A percentile compares a stretch with the other conserved stretches of the same genome.
Evolutionary conservation across 169 alveolate genomes (phyloP).

Genomic region (Cryptosporidium ubiquitum): DNA sequence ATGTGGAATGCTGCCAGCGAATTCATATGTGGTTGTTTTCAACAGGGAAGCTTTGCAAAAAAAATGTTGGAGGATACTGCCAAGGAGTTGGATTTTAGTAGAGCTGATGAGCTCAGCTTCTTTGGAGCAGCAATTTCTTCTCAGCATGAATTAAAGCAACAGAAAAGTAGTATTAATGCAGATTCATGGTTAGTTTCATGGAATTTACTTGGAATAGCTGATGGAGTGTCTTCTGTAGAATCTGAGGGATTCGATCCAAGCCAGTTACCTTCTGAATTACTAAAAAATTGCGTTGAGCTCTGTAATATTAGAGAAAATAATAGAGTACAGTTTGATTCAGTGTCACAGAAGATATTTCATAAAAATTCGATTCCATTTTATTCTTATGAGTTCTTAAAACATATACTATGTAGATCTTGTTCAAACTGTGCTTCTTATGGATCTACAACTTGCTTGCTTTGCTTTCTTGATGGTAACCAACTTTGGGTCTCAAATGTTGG

Average conservation of each 20-base stretch:
- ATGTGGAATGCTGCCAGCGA: conserved; percentile 72
- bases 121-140: conserved; percentile 72
- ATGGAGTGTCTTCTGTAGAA: conserved; percentile 81
- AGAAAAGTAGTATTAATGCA: conserved; percentile 63
- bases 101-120: conserved; percentile 37
- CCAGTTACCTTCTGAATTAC: conserved; percentile 78
- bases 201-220: conserved; percentile 80
- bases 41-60: conserved; percentile 17
- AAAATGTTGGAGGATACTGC: conserved; percentile 46
- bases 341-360: conserved; percentile 70
- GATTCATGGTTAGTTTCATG: conserved; percentile 73
- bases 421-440: conserved; percentile 79
- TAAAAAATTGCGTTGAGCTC: conserved; percentile 75
- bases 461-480: conserved; percentile 75
- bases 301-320: conserved; percentile 74
- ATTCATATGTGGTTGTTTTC: conserved; percentile 72
- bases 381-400: conserved; percentile 68
- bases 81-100: conserved; percentile 42
- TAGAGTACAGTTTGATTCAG: conserved; percentile 76
- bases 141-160: conserved; percentile 67
- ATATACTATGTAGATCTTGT: conserved; percentile 76
- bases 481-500: conserved; percentile 81
- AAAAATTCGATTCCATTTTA: conserved; percentile 47
- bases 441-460: conserved; percentile 80
- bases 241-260: conserved; percentile 80